phyloP scores from a whole-genome alignment of 1,139 yeast genomes.

The Ogataea hybrid region DNA sequence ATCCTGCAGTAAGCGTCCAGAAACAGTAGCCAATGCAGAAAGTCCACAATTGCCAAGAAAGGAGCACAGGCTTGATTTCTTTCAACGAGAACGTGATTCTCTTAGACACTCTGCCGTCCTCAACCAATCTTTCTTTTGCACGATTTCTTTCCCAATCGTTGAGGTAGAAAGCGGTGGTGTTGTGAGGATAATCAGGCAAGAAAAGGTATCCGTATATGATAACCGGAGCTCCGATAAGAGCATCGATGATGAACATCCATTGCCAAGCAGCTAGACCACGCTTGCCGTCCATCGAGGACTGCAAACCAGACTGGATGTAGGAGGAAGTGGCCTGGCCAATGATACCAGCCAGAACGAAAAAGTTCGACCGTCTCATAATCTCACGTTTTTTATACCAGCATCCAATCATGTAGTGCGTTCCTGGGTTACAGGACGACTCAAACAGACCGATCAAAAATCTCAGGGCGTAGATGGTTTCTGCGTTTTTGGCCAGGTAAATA shows the following conservation, averaged over 20 bases:
- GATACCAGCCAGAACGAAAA: constrained; percentile 34
- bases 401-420: constrained; percentile 30
- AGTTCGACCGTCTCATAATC: constrained; percentile 30
- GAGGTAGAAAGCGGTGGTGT: constrained; percentile 15
- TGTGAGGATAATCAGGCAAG: constrained; percentile 33
- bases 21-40: constrained; percentile 21
- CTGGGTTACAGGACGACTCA: constrained; percentile 34
- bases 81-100: too few relatives aligned
- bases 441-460: constrained; percentile 36
- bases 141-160: constrained; percentile 21
- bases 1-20: constrained; percentile 26
- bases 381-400: constrained; percentile 34
- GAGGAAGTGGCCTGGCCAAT: constrained; percentile 40
- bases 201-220: constrained; percentile 32
- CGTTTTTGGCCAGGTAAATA: constrained; percentile 23
- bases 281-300: constrained; percentile 31
- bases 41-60: constrained; percentile 23
- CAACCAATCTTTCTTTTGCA: too few relatives aligned
- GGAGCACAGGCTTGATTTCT: too few relatives aligned
- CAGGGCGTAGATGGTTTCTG: constrained; percentile 28
- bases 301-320: constrained; percentile 36
- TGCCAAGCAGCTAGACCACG: constrained; percentile 37
- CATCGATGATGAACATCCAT: constrained; percentile 39
- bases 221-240: constrained; percentile 34
- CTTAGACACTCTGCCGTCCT: too few relatives aligned